Evolutionary conservation across 371 early-diverging fungal species (phyloP), one percentile per base, ranked within the genome.

Genomic region (Mortierella sp.): DNA sequence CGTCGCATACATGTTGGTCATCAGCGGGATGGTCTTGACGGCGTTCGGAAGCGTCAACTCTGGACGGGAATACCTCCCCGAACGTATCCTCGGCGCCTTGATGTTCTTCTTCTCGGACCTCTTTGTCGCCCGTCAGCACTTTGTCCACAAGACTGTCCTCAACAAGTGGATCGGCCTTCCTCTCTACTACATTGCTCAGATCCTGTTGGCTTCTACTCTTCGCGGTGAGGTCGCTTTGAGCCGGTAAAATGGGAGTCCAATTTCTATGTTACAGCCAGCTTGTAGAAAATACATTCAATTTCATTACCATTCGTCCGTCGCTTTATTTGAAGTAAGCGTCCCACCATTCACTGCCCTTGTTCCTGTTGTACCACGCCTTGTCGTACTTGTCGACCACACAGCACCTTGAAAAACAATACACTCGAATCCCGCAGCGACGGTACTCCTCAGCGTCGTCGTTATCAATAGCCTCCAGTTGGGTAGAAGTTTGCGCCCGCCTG

Each of bases 141-240:
- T 85, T 64, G 86, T 81, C 24, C 81, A 81, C 75, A 81, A 81
- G 79, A 79, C 76, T 2, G 79, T 76, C 21, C 74, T 81, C 57
- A 85, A 85, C 77, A 85, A 79, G 48, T 85, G 81, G 81, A 81
- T 85, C 55, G 86, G 86, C 24, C 28, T 85, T 37, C 86, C 86
- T 40, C 81, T 85, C 3, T 85, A 85, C 81, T 85, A 85, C 44
- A 43, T 75, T 16, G 86, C 75, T 11, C 86, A 85, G 72, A 57
- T 85, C 57, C 37, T 85, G 73, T 54, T 85, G 16, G 86, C 81
- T 19, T 81, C 86, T 2, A 85, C 86, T 0, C 86, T 85, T 44
- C 86, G 86, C 44, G 70, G 79, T 19, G 74, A 85, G 74, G 74
- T 73, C 48, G 72, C 76, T n/a, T n/a, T 73, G 69, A 26, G 28